Percentiles rank a stretch among this genome's conserved stretches.
Evolutionary conservation across 345 rosid genomes (phyloP).

Genomic region (Citrus hindsii): DNA sequence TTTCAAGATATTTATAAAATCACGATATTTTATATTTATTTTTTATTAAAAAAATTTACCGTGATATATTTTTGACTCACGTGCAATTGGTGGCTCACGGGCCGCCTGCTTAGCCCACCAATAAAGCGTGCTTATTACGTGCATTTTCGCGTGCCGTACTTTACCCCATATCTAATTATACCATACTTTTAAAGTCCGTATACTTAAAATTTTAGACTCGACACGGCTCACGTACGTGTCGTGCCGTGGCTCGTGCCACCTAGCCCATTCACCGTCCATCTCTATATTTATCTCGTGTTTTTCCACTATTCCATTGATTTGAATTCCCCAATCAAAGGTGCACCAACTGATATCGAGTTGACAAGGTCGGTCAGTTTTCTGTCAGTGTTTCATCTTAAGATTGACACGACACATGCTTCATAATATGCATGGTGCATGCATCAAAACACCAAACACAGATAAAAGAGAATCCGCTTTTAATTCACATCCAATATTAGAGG

Average conservation of each 20-base stretch:
- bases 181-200: fast-evolving
- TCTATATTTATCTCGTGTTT: too few relatives aligned
- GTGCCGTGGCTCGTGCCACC: too few relatives aligned
- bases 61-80: too few relatives aligned
- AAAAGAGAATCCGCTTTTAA: not conserved
- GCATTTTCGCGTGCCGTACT: fast-evolving
- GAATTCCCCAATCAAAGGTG: not conserved
- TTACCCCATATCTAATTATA: fast-evolving
- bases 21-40: too few relatives aligned
- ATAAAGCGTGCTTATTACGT: too few relatives aligned
- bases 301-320: not conserved
- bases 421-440: not conserved
- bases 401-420: not conserved
- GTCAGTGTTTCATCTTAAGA: not conserved
- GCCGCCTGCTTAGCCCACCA: too few relatives aligned
- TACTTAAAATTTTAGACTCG: too few relatives aligned
- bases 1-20: too few relatives aligned
- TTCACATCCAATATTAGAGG: not conserved
- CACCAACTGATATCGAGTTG: not conserved
- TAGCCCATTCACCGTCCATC: too few relatives aligned
- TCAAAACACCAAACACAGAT: not conserved
- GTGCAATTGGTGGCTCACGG: too few relatives aligned
- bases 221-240: too few relatives aligned
- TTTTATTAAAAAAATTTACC: too few relatives aligned
- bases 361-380: not conserved